Conservation (phyloP, 768 basidiomycete species). For the Lactarius hatsudake region DNA sequence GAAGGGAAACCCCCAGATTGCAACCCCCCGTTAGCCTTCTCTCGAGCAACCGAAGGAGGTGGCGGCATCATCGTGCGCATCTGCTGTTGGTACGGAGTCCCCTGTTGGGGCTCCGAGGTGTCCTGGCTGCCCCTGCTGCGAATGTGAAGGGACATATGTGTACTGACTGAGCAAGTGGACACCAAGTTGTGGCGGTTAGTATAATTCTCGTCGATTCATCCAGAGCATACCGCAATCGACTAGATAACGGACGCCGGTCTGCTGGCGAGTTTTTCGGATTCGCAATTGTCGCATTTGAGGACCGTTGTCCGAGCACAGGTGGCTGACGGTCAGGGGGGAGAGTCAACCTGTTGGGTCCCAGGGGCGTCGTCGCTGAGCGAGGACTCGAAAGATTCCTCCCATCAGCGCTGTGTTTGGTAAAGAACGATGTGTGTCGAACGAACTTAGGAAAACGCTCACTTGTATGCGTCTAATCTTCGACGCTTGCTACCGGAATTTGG, state of each 20-base stretch:
- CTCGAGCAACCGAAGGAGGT: constrained; percentile 29
- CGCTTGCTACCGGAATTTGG: constrained; percentile 67
- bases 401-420: constrained; percentile 9
- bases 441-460: constrained; percentile 36
- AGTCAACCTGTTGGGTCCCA: constrained; percentile 65
- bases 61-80: constrained; percentile 33
- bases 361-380: constrained; percentile 51
- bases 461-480: constrained; percentile 44
- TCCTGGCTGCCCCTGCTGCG: constrained; percentile 39
- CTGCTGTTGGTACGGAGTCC: constrained; percentile 25
- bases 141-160: constrained; percentile 54
- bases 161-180: constrained; percentile 51
- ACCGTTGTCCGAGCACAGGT: constrained; percentile 40
- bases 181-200: neutral
- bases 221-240: constrained; percentile 48
- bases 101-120: constrained; percentile 32
- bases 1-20: neutral
- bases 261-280: constrained; percentile 14
- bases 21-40: neutral
- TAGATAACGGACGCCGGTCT: constrained; percentile 46
- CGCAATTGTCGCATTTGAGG: constrained; percentile 9
- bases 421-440: neutral
- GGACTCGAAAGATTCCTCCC: constrained; percentile 50
- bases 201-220: constrained; percentile 1
- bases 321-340: constrained; percentile 59